These are phyloP conservation scores for Boletus sensibilis DNA, from an alignment of 768 basidiomycete genomes.

Conservation along the genomic window DNA sequence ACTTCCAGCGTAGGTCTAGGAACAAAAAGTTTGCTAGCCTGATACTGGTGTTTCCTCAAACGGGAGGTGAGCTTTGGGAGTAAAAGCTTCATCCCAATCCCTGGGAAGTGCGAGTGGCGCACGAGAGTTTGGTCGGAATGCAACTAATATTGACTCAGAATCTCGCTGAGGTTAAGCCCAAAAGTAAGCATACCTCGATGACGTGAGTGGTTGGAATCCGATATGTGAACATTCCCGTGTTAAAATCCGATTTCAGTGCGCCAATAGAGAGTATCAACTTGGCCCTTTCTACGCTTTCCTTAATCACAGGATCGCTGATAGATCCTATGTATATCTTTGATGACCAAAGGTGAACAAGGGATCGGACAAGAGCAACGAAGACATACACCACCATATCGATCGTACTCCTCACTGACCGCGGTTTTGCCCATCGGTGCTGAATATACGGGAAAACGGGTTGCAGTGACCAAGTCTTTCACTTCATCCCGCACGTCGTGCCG, in stretches of 20 bases:
- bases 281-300: constrained; percentile 69
- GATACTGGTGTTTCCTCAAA: constrained; percentile 41
- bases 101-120: constrained; percentile 60
- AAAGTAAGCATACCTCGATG: constrained; percentile 52
- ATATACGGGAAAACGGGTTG: constrained; percentile 73
- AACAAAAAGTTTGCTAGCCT: constrained; percentile 45
- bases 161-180: neutral
- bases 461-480: constrained; percentile 56
- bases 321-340: constrained; percentile 73
- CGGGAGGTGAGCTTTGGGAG: constrained; percentile 67
- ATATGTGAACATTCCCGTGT: constrained; percentile 85
- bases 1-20: constrained; percentile 40
- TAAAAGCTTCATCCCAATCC: constrained; percentile 75
- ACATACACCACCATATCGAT: constrained; percentile 78
- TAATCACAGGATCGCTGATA: constrained; percentile 62
- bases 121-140: constrained; percentile 74
- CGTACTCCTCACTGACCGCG: constrained; percentile 64
- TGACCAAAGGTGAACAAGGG: neutral
- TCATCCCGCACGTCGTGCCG: constrained; percentile 68
- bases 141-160: constrained; percentile 42
- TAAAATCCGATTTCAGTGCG: constrained; percentile 72
- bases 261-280: constrained; percentile 78
- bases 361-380: neutral
- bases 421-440: constrained; percentile 82
- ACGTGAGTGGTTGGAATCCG: constrained; percentile 56